phyloP scores from a whole-genome alignment of 805 yeast genomes.

The Starmerella floricola region DNA sequence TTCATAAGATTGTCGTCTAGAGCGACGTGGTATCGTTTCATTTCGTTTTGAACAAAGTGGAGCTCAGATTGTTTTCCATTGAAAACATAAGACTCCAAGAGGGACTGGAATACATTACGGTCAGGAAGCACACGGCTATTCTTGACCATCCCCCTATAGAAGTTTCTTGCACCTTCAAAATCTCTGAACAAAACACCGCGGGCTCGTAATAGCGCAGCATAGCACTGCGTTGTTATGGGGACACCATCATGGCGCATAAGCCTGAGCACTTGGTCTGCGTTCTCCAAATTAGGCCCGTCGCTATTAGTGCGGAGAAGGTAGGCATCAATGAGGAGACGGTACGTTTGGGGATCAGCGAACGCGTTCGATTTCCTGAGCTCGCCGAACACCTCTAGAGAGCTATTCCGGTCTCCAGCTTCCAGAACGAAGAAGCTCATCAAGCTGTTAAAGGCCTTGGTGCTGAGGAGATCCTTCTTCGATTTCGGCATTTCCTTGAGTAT shows the following conservation, averaged over 20 bases:
- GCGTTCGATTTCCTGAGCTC: constrained; percentile 25
- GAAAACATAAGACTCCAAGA: constrained; percentile 31
- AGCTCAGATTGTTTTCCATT: constrained; percentile 27
- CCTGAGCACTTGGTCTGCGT: constrained; percentile 29
- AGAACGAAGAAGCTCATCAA: constrained; percentile 32
- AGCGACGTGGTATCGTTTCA: constrained; percentile 27
- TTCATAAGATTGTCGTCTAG: constrained; percentile 7
- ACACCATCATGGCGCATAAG: constrained; percentile 26
- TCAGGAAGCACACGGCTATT: constrained; percentile 30
- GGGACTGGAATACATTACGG: constrained; percentile 30
- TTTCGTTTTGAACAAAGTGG: constrained; percentile 26
- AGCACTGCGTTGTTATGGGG: constrained; percentile 28
- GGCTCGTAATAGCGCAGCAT: constrained; percentile 31
- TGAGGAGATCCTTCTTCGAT: constrained; percentile 6
- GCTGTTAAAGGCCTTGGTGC: constrained; percentile 28
- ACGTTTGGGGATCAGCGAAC: constrained; percentile 31
- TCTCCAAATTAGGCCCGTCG: constrained; percentile 23
- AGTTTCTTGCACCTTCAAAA: constrained; percentile 28
- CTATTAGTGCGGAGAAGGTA: constrained; percentile 29
- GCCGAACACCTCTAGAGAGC: constrained; percentile 27
- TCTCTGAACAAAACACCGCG: constrained; percentile 30
- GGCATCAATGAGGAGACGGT: constrained; percentile 31
- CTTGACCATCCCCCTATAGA: constrained; percentile 27
- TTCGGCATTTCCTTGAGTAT: constrained; percentile 6
- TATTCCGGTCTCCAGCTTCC: constrained; percentile 25